These are phyloP conservation scores for Neocucurbitaria cava DNA, from an alignment of 2,329 filamentous ascomycete genomes.

Conservation along the genomic window DNA sequence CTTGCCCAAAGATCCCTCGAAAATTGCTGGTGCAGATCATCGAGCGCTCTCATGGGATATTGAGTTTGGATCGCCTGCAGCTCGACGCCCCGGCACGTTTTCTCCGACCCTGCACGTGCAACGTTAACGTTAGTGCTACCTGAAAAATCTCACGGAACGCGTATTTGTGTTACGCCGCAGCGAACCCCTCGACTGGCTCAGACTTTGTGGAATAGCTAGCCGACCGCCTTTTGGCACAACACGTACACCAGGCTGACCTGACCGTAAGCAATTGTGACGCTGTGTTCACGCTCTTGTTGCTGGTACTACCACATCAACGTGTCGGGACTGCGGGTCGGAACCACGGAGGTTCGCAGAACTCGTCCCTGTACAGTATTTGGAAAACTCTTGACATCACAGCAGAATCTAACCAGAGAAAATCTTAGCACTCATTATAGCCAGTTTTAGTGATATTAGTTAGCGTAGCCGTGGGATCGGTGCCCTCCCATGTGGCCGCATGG, in stretches of 20 bases:
- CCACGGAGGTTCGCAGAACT: not conserved
- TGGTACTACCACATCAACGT: not conserved
- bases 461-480: not conserved
- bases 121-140: not conserved
- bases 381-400: not conserved
- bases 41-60: not conserved
- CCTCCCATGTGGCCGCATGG: not conserved
- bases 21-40: conserved; percentile 8
- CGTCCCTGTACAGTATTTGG: not conserved
- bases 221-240: not conserved
- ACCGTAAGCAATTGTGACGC: not conserved
- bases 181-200: not conserved
- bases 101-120: not conserved
- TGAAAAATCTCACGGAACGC: not conserved
- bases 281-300: not conserved
- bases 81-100: conserved; percentile 7
- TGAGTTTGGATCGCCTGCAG: conserved; percentile 10
- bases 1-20: conserved; percentile 6
- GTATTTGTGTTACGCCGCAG: not conserved
- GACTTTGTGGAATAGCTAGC: not conserved
- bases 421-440: not conserved
- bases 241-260: not conserved
- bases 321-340: not conserved
- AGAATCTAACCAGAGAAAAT: not conserved
- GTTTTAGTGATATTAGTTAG: not conserved